A percentile compares a stretch with the other conserved stretches of the same genome.
These are phyloP conservation scores for Coniochaeta sp. DNA, from an alignment of 2,329 filamentous ascomycete species.

Conservation along the genomic window DNA sequence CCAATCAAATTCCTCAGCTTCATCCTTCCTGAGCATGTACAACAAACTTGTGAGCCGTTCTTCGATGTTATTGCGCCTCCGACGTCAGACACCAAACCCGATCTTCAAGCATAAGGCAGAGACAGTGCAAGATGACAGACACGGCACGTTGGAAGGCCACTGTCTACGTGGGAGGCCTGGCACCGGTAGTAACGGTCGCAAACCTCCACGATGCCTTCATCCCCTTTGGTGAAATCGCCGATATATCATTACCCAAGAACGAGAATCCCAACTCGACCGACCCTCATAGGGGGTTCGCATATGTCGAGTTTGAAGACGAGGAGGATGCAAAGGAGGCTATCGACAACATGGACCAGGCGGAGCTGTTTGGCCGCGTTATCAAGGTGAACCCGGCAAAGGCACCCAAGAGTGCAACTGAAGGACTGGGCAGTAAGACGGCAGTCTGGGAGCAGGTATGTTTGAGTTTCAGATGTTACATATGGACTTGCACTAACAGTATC, in stretches of 20 bases:
- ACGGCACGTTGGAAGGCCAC: constrained; percentile 80
- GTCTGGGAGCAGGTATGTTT: constrained; percentile 87
- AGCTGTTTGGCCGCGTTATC: constrained; percentile 86
- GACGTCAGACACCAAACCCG: background rate
- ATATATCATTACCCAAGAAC: constrained; percentile 84
- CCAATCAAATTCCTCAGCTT: constrained; percentile 1
- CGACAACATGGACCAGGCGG: constrained; percentile 98
- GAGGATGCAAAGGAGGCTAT: constrained; percentile 90
- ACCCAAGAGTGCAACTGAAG: constrained; percentile 81
- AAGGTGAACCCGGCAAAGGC: constrained; percentile 90
- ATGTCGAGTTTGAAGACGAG: constrained; percentile 85
- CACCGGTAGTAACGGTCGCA: constrained; percentile 66
- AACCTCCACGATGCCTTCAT: constrained; percentile 88
- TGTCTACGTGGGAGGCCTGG: constrained; percentile 84
- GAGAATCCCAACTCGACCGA: constrained; percentile 74
- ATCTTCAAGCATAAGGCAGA: background rate
- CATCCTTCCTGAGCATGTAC: background rate
- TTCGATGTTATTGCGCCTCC: background rate
- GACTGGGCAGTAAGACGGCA: constrained; percentile 85
- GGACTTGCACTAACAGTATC: constrained; percentile 12
- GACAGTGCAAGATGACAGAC: constrained; percentile 61
- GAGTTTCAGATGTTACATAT: background rate
- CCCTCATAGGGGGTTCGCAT: constrained; percentile 86
- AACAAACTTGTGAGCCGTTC: too few species aligned
- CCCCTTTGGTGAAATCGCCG: constrained; percentile 91